Evolutionary conservation across 805 yeast species (phyloP), one percentile per base, ranked within the genome.

Genomic region (Vanderwaltozyma polyspora): DNA sequence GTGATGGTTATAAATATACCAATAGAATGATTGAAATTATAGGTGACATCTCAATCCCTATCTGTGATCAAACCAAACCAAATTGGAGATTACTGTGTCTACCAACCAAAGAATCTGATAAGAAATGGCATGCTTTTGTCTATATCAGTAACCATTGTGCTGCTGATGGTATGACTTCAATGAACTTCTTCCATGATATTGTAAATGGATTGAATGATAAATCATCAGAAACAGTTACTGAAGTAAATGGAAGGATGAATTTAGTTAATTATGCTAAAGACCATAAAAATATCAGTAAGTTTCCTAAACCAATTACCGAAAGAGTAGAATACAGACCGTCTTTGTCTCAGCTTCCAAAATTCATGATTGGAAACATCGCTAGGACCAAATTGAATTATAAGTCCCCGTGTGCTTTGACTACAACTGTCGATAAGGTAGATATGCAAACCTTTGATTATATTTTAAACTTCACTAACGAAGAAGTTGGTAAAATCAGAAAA

Each of bases 81-180:
- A 43, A 46, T 27, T 52, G 55, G 55, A 39, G 57, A 29, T 14
- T 52, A 8, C 18, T 48, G 18, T 38, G 42, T 23, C 32, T 52
- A 25, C 45, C 47, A 8, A 12, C 15, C 9, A 21, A 24, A 15
- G 30, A 25, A 1, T 25, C 25, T 7, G 35, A 32, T 3, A 7
- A 19, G 4, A 28, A 14, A 14, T 34, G 29, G 29, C 31, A 34
- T 3, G 27, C 41, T n/a, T 29, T 51, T 5, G 37, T 43, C 19
- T 47, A 38, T 29, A 28, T 52, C 16, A 43, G 50, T 25, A 49
- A 52, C 26, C 58, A 52, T 34, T 41, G 45, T 30, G 35, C 38
- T 23, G 40, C 47, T 10, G 58, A 52, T 36, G 58, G 50, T 6
- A 36, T 33, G n/a, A 44, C 46, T 22, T 46, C 44, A 18, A 32